Base-by-base conservation (phyloP, 176 grass and related monocot genomes). In the Oryza glumipatula region DNA sequence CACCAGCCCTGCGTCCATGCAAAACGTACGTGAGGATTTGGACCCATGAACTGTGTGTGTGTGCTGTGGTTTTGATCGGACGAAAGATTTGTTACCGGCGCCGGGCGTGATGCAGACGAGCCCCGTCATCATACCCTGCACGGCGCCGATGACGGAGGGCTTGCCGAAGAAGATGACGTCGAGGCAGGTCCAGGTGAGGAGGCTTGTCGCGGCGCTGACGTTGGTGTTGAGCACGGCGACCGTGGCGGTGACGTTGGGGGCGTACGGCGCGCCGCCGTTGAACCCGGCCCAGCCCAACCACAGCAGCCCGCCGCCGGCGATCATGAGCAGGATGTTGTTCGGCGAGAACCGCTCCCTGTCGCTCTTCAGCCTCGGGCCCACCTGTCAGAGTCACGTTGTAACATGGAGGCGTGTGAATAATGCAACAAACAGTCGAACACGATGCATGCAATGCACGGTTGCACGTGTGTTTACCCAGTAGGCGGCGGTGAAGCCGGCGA, bases 111-210 rank as follows among this genome's bases (percentile, higher is more conserved):
- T 79, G 74, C 93, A 92, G 9, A 95, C 93, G 2, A 95, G 90
- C 7, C 93, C 90, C 7, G 93, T 95, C 90, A 95, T 92, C 93
- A 95, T 95, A 14, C 93, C 90, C 79, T 95, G 93, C 54, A 92
- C 88, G 30, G 90, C 85, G 38, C 93, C 90, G 54, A 95, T 92
- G 6, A 95, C 90, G 2, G 93, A 95, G 19, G 93, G 93, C 75
- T 90, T 92, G 73, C 90, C 88, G 63, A 92, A 92, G 93, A 92
- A 90, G 68, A 88, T 80, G 73, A 95, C 93, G 66, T 95, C 90
- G 6, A 92, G 90, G 77, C 85, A 90, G 75, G 93, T 95, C 90
- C 93, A 95, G 2, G 88, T 90, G 54, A 95, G 85, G 15, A 95
- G 88, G 88, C 88, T 95, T 15, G 90, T 78, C 12, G 93, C 90